A percentile compares a stretch with the other conserved stretches of the same genome.
These are phyloP conservation scores for Russula sp. DNA, from an alignment of 768 basidiomycete genomes.

Conservation along the genomic window DNA sequence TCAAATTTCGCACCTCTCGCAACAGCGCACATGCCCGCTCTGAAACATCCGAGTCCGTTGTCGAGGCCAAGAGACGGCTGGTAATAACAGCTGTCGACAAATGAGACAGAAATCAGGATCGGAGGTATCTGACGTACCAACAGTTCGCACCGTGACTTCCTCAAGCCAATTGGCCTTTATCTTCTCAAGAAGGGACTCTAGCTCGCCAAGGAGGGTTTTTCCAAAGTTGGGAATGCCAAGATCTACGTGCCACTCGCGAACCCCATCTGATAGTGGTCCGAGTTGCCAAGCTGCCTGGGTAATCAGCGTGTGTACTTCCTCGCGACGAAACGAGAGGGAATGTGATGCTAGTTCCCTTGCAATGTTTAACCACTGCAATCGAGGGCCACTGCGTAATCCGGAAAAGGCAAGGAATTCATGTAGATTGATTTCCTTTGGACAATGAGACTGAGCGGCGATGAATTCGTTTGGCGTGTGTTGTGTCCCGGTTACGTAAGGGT, in stretches of 20 bases:
- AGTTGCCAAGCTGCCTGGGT: slow-evolving; percentile 47
- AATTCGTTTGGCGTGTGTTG: slow-evolving; percentile 41
- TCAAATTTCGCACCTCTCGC: slow-evolving; percentile 13
- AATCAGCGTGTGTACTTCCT: slow-evolving; percentile 44
- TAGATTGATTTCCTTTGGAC: slow-evolving; percentile 41
- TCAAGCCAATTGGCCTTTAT: slow-evolving; percentile 45
- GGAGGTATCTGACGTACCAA: slow-evolving; percentile 2
- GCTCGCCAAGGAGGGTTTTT: slow-evolving; percentile 38
- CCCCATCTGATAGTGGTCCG: slow-evolving; percentile 34
- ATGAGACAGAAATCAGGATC: neutral
- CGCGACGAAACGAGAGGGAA: slow-evolving; percentile 40
- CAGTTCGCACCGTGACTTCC: slow-evolving; percentile 20
- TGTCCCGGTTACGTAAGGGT: slow-evolving; percentile 1
- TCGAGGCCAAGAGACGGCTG: slow-evolving; percentile 16
- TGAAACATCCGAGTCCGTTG: slow-evolving; percentile 6
- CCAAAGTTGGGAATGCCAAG: slow-evolving; percentile 39
- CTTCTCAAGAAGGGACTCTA: slow-evolving; percentile 38
- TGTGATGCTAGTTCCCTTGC: slow-evolving; percentile 44
- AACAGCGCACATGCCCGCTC: neutral
- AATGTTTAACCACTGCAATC: slow-evolving; percentile 53
- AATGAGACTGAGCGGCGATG: slow-evolving; percentile 44
- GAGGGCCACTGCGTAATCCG: slow-evolving; percentile 44
- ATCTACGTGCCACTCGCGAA: slow-evolving; percentile 45
- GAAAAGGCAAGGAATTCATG: slow-evolving; percentile 50
- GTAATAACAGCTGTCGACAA: slow-evolving; percentile 3